Conservation (phyloP, 2,329 filamentous ascomycete genomes). For the Aureobasidium uvarum region DNA sequence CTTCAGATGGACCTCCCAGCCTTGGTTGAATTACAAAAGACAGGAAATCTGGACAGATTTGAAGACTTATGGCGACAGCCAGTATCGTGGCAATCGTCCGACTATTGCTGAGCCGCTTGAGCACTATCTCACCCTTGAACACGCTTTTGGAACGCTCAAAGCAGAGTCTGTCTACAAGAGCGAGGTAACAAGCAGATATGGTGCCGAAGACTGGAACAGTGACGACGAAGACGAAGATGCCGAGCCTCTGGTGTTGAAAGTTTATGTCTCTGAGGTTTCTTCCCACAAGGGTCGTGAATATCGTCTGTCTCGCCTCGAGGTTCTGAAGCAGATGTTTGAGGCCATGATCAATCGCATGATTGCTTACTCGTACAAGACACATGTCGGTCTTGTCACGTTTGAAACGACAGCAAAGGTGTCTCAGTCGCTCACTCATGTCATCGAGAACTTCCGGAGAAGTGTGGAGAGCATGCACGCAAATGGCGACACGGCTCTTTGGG, state of each 20-base stretch:
- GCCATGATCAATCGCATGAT: conserved; percentile 41
- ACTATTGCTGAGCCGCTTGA: not conserved
- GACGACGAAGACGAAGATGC: not conserved
- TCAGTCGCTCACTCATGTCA: conserved; percentile 37
- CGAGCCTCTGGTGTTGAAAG: conserved; percentile 8
- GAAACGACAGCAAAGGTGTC: conserved; percentile 33
- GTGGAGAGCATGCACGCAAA: conserved; percentile 35
- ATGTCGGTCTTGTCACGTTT: conserved; percentile 42
- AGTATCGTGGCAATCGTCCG: too few relatives aligned
- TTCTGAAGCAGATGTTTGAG: conserved; percentile 43
- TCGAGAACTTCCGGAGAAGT: conserved; percentile 42
- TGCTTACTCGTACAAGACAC: conserved; percentile 41
- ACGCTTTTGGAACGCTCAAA: not conserved
- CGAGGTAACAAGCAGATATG: too few relatives aligned
- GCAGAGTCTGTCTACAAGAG: not conserved
- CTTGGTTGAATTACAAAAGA: not conserved
- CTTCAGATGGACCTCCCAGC: not conserved
- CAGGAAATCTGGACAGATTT: conserved; percentile 26
- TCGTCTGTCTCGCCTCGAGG: conserved; percentile 34
- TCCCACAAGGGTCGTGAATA: not conserved
- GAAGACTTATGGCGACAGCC: conserved; percentile 28
- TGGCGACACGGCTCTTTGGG: conserved; percentile 42
- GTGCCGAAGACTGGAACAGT: not conserved
- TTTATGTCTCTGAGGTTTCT: not conserved
- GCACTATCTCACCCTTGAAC: not conserved